These are phyloP conservation scores for Xylaria longipes DNA, from an alignment of 495 filamentous ascomycete species.

Conservation along the genomic window DNA sequence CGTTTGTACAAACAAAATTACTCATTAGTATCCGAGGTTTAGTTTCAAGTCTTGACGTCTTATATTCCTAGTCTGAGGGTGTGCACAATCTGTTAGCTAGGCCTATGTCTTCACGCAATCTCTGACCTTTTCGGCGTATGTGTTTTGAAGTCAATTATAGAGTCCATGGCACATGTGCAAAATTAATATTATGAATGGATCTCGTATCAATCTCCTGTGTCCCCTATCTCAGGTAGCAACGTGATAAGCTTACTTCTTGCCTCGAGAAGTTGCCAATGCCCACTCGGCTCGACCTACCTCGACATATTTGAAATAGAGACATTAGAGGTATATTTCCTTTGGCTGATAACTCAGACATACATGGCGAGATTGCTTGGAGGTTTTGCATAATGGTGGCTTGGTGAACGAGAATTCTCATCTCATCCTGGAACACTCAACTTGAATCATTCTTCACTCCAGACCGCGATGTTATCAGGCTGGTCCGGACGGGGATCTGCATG, in stretches of 20 bases:
- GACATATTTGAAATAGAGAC: neutral
- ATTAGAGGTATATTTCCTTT: neutral
- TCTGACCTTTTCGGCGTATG: neutral
- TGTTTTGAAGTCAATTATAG: neutral
- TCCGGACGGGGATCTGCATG: conserved; percentile 21
- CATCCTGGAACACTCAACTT: neutral
- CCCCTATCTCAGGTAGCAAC: neutral
- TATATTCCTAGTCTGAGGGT: neutral
- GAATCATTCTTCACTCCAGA: conserved; percentile 13
- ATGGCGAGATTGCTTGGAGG: neutral
- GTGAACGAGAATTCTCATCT: neutral
- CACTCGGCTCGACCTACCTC: conserved; percentile 17
- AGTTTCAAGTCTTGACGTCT: neutral
- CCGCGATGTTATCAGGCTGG: conserved; percentile 1
- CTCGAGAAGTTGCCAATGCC: neutral
- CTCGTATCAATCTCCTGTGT: neutral
- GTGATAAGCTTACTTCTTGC: neutral
- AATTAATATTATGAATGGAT: neutral
- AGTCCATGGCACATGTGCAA: neutral
- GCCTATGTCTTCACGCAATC: neutral
- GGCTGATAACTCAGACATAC: neutral
- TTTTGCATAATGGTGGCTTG: conserved; percentile 3
- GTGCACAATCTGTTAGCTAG: neutral
- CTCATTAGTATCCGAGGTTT: neutral
- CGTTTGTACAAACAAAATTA: conserved; percentile 17